These are phyloP conservation scores for Colletotrichum falcatum DNA, from an alignment of 2,329 filamentous ascomycete genomes.

Conservation along the genomic window DNA sequence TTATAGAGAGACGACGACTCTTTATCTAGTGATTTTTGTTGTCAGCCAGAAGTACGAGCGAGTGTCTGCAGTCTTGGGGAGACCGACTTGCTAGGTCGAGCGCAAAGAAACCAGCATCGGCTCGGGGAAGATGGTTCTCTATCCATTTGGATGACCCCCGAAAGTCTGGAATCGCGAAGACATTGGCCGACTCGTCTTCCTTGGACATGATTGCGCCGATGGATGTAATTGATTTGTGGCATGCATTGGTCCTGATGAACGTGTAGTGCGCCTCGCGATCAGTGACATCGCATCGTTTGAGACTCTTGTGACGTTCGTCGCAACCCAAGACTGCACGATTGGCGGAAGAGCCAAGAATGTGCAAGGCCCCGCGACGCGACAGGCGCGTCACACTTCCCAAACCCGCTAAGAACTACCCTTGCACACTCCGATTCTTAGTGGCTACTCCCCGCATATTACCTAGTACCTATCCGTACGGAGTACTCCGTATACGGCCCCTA, in stretches of 20 bases:
- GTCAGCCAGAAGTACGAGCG: neutral
- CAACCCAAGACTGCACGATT: neutral
- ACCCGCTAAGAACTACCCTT: slow-evolving; percentile 11
- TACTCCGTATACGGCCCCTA: no score
- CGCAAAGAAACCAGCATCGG: slow-evolving; percentile 57
- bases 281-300: slow-evolving; percentile 22
- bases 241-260: neutral
- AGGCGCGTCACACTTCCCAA: slow-evolving; percentile 23
- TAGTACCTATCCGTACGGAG: no score
- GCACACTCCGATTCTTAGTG: slow-evolving; percentile 11
- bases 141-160: slow-evolving; percentile 67
- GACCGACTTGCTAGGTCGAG: slow-evolving; percentile 51
- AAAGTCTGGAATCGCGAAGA: slow-evolving; percentile 74
- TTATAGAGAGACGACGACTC: slow-evolving; percentile 34
- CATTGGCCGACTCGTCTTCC: slow-evolving; percentile 61
- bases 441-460: slow-evolving; percentile 18
- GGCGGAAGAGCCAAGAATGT: neutral
- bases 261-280: neutral
- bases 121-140: slow-evolving; percentile 46
- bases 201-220: slow-evolving; percentile 50
- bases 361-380: slow-evolving; percentile 27
- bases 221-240: neutral
- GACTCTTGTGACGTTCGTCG: neutral
- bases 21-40: neutral
- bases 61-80: slow-evolving; percentile 42